These are phyloP conservation scores for Circinella minor DNA, from an alignment of 371 early-diverging fungal genomes.

Conservation along the genomic window DNA sequence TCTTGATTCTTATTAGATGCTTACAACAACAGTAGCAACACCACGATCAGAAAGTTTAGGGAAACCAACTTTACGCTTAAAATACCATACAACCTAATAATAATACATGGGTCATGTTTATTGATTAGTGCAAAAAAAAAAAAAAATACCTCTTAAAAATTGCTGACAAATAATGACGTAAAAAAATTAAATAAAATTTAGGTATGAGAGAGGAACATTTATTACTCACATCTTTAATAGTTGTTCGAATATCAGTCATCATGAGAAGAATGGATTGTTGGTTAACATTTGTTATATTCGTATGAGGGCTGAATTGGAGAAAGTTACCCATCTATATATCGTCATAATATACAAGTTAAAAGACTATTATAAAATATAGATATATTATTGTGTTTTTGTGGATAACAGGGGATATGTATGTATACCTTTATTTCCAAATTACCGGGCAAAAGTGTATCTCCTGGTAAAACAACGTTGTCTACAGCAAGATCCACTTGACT, in stretches of 20 bases:
- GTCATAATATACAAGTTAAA: neutral
- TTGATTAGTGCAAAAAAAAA: too few relatives aligned
- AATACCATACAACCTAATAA: constrained; percentile 58
- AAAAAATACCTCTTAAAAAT: too few relatives aligned
- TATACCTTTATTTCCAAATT: constrained; percentile 59
- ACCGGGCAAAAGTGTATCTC: constrained; percentile 63
- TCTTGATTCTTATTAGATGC: neutral
- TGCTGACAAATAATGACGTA: too few relatives aligned
- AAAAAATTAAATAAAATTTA: too few relatives aligned
- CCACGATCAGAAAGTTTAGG: constrained; percentile 60
- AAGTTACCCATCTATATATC: constrained; percentile 34
- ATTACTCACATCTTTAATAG: constrained; percentile 31
- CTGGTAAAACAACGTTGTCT: constrained; percentile 63
- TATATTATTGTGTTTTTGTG: too few relatives aligned
- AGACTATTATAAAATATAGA: too few relatives aligned
- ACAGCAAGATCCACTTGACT: constrained; percentile 57
- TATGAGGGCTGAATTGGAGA: constrained; percentile 38
- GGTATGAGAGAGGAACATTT: too few relatives aligned
- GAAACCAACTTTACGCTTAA: constrained; percentile 63
- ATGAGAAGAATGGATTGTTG: constrained; percentile 29
- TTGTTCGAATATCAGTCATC: constrained; percentile 35
- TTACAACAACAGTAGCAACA: constrained; percentile 45
- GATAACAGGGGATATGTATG: too few relatives aligned
- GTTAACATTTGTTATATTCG: constrained; percentile 48
- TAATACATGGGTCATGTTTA: too few relatives aligned